Evolutionary conservation across 2,329 filamentous ascomycete genomes (phyloP).

Genomic region (Zasmidium citrigriseum): DNA sequence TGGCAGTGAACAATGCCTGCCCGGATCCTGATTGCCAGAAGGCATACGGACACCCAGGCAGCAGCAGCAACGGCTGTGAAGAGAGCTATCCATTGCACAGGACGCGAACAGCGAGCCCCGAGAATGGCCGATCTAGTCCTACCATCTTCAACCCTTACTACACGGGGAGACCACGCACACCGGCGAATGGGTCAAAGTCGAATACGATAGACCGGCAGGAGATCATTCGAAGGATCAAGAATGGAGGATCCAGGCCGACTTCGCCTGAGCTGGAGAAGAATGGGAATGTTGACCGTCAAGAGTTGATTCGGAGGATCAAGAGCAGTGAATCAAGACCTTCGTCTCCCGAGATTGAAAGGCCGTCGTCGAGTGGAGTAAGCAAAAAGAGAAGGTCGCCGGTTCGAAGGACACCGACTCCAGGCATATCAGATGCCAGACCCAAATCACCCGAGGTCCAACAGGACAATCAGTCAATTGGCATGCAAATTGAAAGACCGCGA

Average conservation of each 20-base stretch:
- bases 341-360: constrained; percentile 28
- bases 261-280: constrained; percentile 28
- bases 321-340: constrained; percentile 38
- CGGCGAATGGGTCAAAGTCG: constrained; percentile 29
- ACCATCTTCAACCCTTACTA: constrained; percentile 39
- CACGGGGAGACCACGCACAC: constrained; percentile 35
- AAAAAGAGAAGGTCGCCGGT: constrained; percentile 54
- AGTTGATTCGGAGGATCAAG: constrained; percentile 84
- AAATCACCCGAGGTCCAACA: constrained; percentile 23
- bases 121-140: constrained; percentile 22
- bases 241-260: constrained; percentile 29
- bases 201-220: constrained; percentile 64
- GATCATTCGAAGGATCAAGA: constrained; percentile 82
- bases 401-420: constrained; percentile 9
- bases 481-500: constrained; percentile 75
- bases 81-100: constrained; percentile 8
- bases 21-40: constrained; percentile 22
- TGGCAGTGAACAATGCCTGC: constrained; percentile 25
- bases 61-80: constrained; percentile 4
- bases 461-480: constrained; percentile 34
- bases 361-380: constrained; percentile 21
- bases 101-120: constrained; percentile 20
- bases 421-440: constrained; percentile 13
- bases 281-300: constrained; percentile 49
- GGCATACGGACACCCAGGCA: constrained; percentile 15